phyloP scores from a whole-genome alignment of 106 monocot species.

The Apostasia shenzhenica region DNA sequence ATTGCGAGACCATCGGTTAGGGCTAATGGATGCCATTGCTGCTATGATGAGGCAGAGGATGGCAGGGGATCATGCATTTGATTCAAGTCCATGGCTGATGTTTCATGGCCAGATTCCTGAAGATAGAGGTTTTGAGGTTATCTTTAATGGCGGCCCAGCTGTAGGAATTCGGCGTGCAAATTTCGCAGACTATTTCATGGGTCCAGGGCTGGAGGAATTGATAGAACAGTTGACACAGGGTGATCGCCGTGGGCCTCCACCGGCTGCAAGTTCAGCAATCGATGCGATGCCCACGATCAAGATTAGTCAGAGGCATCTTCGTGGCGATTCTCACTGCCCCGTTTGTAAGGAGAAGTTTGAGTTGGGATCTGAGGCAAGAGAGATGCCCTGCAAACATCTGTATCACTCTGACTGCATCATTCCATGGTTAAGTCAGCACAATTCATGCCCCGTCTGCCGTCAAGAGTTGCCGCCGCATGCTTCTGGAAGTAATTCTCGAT shows the following conservation, averaged over 20 bases:
- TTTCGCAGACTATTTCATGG: conserved; percentile 38
- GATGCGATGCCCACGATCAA: conserved; percentile 66
- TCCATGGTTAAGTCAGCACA: conserved; percentile 84
- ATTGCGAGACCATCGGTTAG: conserved; percentile 17
- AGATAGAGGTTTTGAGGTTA: conserved; percentile 36
- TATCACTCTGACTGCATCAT: conserved; percentile 84
- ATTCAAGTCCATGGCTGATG: conserved; percentile 37
- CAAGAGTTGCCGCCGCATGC: conserved; percentile 41
- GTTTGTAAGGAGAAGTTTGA: conserved; percentile 88
- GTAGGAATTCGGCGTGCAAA: conserved; percentile 24
- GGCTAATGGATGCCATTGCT: conserved; percentile 38
- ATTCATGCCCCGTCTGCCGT: conserved; percentile 87
- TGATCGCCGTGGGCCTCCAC: conserved; percentile 53
- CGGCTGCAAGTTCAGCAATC: conserved; percentile 59
- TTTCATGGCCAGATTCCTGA: conserved; percentile 35
- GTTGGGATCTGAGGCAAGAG: conserved; percentile 59
- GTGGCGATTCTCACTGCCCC: conserved; percentile 69
- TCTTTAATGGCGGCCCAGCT: conserved; percentile 25
- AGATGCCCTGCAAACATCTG: conserved; percentile 84
- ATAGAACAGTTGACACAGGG: conserved; percentile 34
- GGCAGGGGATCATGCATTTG: conserved; percentile 23
- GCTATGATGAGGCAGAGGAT: conserved; percentile 43
- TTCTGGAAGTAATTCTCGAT: conserved; percentile 6
- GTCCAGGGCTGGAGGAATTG: conserved; percentile 43
- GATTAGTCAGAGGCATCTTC: conserved; percentile 68